Percentiles rank a stretch among this genome's conserved stretches.
Conservation (phyloP, 2,329 filamentous ascomycete species). For the Graphilbum sp. region DNA sequence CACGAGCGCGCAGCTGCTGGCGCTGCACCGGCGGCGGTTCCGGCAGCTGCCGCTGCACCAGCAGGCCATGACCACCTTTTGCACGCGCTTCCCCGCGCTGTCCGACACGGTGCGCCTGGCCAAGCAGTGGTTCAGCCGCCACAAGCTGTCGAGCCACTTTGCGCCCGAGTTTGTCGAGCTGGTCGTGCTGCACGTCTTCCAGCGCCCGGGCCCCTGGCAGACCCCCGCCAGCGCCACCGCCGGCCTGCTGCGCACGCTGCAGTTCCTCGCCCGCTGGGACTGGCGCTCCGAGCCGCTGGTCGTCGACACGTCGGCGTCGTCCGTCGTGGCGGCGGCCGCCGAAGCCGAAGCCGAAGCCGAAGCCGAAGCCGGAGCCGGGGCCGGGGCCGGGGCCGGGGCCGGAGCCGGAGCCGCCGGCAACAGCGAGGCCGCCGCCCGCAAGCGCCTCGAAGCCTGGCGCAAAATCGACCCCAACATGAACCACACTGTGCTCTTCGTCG, state of each 20-base stretch:
- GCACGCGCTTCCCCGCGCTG: conserved; percentile 63
- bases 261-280: conserved; percentile 75
- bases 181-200: conserved; percentile 60
- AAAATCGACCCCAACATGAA: conserved; percentile 83
- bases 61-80: conserved; percentile 64
- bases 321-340: conserved; percentile 22
- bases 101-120: conserved; percentile 69
- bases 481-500: conserved; percentile 62
- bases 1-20: conserved; percentile 52
- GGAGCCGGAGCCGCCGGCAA: conserved; percentile 24
- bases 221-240: conserved; percentile 60
- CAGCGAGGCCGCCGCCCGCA: conserved; percentile 15
- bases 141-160: conserved; percentile 65
- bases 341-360: conserved; percentile 24
- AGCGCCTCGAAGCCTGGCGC: conserved; percentile 68
- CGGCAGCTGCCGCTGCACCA: conserved; percentile 61
- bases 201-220: conserved; percentile 67
- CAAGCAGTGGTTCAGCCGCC: conserved; percentile 78
- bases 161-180: conserved; percentile 73
- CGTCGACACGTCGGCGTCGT: conserved; percentile 51
- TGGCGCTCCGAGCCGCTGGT: conserved; percentile 75
- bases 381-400: conserved; percentile 2
- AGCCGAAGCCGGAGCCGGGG: no score
- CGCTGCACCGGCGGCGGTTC: conserved; percentile 54
- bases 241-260: conserved; percentile 66